Evolutionary conservation across 129 eudicot species (phyloP).

Genomic region (Tagetes erecta): DNA sequence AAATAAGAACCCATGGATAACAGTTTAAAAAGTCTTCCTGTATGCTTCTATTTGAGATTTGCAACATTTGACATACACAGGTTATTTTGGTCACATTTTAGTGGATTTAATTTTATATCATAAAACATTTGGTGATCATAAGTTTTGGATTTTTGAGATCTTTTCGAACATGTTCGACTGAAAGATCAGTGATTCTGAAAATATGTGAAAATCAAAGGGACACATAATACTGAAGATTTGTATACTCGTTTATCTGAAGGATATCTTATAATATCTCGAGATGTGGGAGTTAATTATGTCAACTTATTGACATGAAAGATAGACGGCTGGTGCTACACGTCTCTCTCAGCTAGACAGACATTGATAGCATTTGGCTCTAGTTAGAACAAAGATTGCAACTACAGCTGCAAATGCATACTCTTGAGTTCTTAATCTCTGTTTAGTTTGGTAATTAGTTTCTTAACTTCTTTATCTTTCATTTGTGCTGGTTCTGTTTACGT

Average conservation of each 20-base stretch:
- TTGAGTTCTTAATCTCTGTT: not conserved
- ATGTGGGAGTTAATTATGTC: slow-evolving; percentile 4
- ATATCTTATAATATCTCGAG: slow-evolving; percentile 22
- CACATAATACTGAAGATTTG: slow-evolving; percentile 1
- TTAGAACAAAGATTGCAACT: not conserved
- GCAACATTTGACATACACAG: slow-evolving; percentile 29
- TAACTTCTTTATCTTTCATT: not conserved
- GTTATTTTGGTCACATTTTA: not conserved
- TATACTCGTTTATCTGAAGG: not conserved
- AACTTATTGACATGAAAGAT: not conserved
- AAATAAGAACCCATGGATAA: slow-evolving; percentile 36
- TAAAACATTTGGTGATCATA: slow-evolving; percentile 23
- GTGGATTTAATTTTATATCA: slow-evolving; percentile 28
- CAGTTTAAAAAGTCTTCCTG: slow-evolving; percentile 34
- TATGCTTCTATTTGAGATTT: slow-evolving; percentile 35
- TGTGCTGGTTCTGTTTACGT: not conserved
- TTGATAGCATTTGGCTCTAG: not conserved
- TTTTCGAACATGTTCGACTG: slow-evolving; percentile 20
- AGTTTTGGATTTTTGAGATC: slow-evolving; percentile 22
- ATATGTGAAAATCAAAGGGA: slow-evolving; percentile 10
- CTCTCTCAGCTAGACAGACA: not conserved
- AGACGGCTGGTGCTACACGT: not conserved
- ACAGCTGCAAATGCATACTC: not conserved
- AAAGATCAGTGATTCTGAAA: slow-evolving; percentile 16
- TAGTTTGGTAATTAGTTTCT: not conserved